Conservation (phyloP, 345 rosid species). For the Gossypium mustelinum region DNA sequence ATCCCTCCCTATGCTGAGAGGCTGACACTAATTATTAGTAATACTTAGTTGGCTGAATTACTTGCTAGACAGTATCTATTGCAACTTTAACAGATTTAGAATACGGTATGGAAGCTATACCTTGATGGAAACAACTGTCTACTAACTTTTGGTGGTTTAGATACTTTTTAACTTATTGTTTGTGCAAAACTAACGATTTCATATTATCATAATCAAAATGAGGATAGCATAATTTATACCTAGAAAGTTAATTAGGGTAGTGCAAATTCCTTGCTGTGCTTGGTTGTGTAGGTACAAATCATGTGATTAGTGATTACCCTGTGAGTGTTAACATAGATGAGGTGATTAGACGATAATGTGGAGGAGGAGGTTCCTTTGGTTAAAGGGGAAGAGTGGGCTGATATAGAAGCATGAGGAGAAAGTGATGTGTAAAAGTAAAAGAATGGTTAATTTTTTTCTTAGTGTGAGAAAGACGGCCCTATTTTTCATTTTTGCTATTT, state of each 20-base stretch:
- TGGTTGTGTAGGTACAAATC: background rate
- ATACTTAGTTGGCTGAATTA: background rate
- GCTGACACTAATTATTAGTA: background rate
- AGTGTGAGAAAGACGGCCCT: background rate
- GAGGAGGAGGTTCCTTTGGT: background rate
- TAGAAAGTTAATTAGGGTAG: background rate
- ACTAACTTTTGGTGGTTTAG: background rate
- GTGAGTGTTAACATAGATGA: background rate
- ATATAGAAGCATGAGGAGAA: background rate
- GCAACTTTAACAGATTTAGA: background rate
- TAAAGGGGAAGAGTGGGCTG: background rate
- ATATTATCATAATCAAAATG: background rate
- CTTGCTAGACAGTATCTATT: background rate
- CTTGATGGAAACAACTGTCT: background rate
- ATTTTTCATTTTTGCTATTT: background rate
- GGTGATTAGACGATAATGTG: background rate
- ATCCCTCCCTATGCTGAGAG: background rate
- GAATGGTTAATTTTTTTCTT: background rate
- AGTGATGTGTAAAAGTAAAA: background rate
- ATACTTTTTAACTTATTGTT: background rate
- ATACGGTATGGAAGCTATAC: background rate
- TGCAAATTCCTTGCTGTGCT: background rate
- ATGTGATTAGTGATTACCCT: conserved; percentile 2
- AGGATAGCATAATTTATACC: background rate
- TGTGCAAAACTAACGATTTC: background rate